Percentiles rank a stretch among this genome's conserved stretches.
Evolutionary conservation across 2,329 filamentous ascomycete genomes (phyloP).

Genomic region (Thielaviopsis populi): DNA sequence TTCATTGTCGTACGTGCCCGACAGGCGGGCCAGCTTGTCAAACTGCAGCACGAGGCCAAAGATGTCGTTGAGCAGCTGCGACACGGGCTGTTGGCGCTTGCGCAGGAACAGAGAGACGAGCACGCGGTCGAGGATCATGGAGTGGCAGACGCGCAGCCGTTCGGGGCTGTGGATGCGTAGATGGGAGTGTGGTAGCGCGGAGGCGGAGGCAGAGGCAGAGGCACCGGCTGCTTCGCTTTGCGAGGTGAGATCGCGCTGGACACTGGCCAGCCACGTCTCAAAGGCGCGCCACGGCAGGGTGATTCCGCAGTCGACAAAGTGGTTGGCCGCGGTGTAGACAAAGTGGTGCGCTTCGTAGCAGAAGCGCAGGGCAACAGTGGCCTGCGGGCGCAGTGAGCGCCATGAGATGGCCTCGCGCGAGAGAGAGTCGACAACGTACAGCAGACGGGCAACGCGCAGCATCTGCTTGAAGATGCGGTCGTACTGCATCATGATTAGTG

Average conservation of each 20-base stretch:
- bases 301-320: constrained; percentile 70
- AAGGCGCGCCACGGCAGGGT: constrained; percentile 58
- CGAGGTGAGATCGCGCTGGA: constrained; percentile 42
- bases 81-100: constrained; percentile 57
- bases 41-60: constrained; percentile 60
- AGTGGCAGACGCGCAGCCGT: constrained; percentile 53
- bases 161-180: constrained; percentile 43
- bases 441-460: constrained; percentile 61
- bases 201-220: neutral
- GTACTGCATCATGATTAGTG: constrained; percentile 57
- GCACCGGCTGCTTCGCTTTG: constrained; percentile 21
- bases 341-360: constrained; percentile 69
- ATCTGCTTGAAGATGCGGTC: constrained; percentile 72
- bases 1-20: constrained; percentile 23
- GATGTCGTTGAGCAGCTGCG: constrained; percentile 60
- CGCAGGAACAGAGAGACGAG: constrained; percentile 58
- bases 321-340: constrained; percentile 53
- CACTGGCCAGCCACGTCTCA: constrained; percentile 44
- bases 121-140: constrained; percentile 58
- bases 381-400: constrained; percentile 24
- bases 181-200: constrained; percentile 21
- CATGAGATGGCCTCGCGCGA: constrained; percentile 39
- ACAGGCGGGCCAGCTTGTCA: constrained; percentile 36
- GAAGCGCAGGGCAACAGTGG: constrained; percentile 36
- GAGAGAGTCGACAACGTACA: constrained; percentile 56